Evolutionary conservation across 306 rosid genomes (phyloP).

Genomic region (Casuarina glauca): DNA sequence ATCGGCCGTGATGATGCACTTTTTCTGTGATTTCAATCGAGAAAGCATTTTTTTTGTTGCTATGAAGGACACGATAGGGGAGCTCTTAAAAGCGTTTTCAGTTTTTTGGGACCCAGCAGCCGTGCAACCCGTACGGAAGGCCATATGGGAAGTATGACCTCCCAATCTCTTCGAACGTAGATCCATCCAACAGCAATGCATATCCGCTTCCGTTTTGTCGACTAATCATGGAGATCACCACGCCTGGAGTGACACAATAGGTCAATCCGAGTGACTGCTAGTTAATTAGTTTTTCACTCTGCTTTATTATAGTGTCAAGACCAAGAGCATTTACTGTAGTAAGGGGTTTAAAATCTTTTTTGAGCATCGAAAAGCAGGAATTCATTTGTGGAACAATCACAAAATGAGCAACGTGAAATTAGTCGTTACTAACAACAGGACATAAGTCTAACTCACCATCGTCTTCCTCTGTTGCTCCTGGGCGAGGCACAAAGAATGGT

Average conservation of each 20-base stretch:
- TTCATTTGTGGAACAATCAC: too few species aligned
- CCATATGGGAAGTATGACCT: conserved; percentile 90
- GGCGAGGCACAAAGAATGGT: conserved; percentile 85
- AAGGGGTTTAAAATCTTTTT: too few species aligned
- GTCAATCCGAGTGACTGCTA: too few species aligned
- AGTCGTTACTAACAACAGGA: neutral
- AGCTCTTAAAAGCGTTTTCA: neutral
- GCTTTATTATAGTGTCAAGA: too few species aligned
- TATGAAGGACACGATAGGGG: too few species aligned
- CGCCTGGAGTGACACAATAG: conserved; percentile 47
- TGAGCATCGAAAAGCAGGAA: too few species aligned
- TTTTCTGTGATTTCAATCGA: too few species aligned
- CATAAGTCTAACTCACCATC: conserved; percentile 51
- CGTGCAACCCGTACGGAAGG: conserved; percentile 93
- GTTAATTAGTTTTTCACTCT: too few species aligned
- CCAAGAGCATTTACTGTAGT: too few species aligned
- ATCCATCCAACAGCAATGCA: conserved; percentile 80
- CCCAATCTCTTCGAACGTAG: conserved; percentile 81
- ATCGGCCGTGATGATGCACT: too few species aligned
- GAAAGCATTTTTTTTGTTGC: too few species aligned
- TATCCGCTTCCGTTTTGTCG: conserved; percentile 65
- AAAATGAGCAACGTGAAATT: too few species aligned
- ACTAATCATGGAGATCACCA: conserved; percentile 82
- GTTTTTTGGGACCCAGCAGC: conserved; percentile 85
- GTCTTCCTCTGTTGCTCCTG: conserved; percentile 90